Percentiles rank a stretch among this genome's conserved stretches.
Evolutionary conservation across 345 rosid species (phyloP).

Genomic region (Gossypium herbaceum): DNA sequence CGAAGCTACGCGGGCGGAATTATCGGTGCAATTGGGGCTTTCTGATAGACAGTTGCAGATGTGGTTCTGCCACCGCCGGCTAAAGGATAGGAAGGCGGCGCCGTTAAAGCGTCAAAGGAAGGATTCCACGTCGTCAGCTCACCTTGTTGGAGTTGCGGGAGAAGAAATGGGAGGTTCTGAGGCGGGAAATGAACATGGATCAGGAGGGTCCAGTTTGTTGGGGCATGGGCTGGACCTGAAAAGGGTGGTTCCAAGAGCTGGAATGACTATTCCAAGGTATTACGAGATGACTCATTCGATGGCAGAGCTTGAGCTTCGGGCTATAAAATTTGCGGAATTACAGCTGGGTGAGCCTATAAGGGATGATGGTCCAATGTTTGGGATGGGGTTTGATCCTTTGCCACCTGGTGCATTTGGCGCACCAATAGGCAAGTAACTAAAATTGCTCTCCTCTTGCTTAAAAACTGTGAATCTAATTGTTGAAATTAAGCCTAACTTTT

Average conservation of each 20-base stretch:
- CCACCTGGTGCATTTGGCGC: constrained; percentile 97
- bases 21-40: constrained; percentile 78
- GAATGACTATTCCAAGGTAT: constrained; percentile 43
- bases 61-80: constrained; percentile 99
- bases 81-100: constrained; percentile 75
- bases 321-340: constrained; percentile 72
- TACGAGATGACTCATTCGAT: constrained; percentile 62
- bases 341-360: constrained; percentile 94
- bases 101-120: constrained; percentile 59
- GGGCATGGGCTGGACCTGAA: constrained; percentile 37
- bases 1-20: constrained; percentile 61
- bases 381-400: constrained; percentile 93
- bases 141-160: constrained; percentile 26
- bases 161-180: constrained; percentile 31
- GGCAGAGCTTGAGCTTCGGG: constrained; percentile 83
- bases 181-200: constrained; percentile 26
- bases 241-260: constrained; percentile 31
- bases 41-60: constrained; percentile 97
- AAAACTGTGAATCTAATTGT: constrained; percentile 3
- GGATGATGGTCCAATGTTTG: constrained; percentile 95
- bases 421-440: constrained; percentile 51
- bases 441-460: neutral
- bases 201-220: constrained; percentile 30
- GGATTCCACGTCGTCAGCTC: constrained; percentile 29
- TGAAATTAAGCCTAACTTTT: neutral